Percentiles rank a stretch among this genome's conserved stretches.
Conservation (phyloP, 768 basidiomycete genomes). For the Xerocomellus dryophilus region DNA sequence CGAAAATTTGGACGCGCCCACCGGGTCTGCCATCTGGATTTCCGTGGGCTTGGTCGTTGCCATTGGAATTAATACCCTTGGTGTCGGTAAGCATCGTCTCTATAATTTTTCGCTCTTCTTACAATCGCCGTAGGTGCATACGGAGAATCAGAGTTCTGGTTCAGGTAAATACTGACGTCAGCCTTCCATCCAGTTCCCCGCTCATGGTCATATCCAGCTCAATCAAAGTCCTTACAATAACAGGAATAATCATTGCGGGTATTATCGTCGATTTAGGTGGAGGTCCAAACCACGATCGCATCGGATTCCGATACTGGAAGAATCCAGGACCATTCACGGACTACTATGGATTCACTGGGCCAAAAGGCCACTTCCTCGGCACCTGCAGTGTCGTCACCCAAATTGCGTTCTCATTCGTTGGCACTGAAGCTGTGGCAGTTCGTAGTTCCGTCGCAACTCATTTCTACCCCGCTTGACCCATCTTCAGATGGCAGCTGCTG, state of each 20-base stretch:
- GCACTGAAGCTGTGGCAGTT: not conserved
- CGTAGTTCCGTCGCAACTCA: not conserved
- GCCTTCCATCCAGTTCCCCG: not conserved
- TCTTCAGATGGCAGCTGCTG: not conserved
- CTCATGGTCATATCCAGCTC: not conserved
- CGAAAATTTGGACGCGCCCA: not conserved
- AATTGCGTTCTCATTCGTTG: not conserved
- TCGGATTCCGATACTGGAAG: slow-evolving; percentile 40
- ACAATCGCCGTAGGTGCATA: not conserved
- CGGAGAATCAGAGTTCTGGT: slow-evolving; percentile 9
- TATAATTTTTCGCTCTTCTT: not conserved
- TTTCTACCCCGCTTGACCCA: not conserved
- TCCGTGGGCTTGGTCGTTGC: not conserved
- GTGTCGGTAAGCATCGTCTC: not conserved
- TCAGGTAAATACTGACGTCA: not conserved
- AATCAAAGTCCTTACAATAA: slow-evolving; percentile 1
- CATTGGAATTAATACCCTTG: not conserved
- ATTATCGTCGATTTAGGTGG: slow-evolving; percentile 7
- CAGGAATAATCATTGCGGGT: not conserved
- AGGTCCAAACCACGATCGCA: not conserved
- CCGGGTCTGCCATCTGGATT: not conserved
- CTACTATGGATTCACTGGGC: not conserved
- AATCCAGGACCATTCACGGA: slow-evolving; percentile 19
- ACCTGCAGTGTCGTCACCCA: not conserved
- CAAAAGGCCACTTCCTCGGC: not conserved